Percentiles rank a stretch among this genome's conserved stretches.
phyloP scores from a whole-genome alignment of 352 stramenopile species.

The Thalassiosira ordinaria region DNA sequence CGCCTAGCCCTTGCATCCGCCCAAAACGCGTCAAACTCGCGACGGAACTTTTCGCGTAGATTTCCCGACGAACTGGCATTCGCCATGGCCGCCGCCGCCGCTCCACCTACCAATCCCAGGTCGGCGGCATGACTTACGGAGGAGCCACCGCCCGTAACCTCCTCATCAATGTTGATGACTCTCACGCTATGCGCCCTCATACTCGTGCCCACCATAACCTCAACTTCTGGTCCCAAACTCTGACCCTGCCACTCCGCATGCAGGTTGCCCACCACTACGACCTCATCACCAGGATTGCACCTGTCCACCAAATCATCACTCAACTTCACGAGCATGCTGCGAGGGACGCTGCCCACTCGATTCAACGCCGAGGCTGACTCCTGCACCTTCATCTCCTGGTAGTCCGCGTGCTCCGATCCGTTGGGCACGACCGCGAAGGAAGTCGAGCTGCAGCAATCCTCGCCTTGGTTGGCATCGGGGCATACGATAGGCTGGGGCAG shows the following conservation, averaged over 20 bases:
- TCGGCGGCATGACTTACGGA: too few relatives aligned
- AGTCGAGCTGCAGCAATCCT: slow-evolving; percentile 87
- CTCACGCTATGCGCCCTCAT: slow-evolving; percentile 84
- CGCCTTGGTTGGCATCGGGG: slow-evolving; percentile 53
- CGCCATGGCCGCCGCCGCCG: slow-evolving; percentile 15
- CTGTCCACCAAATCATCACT: slow-evolving; percentile 91
- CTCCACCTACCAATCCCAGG: slow-evolving; percentile 64
- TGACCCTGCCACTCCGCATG: slow-evolving; percentile 91
- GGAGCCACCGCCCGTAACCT: slow-evolving; percentile 80
- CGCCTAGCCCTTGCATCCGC: slow-evolving; percentile 63
- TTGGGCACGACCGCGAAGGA: slow-evolving; percentile 78
- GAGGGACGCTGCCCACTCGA: slow-evolving; percentile 91
- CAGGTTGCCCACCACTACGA: slow-evolving; percentile 91
- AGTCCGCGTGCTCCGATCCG: slow-evolving; percentile 83
- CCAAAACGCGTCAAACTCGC: slow-evolving; percentile 93
- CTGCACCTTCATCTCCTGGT: slow-evolving; percentile 97
- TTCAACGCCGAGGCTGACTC: slow-evolving; percentile 80
- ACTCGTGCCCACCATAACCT: slow-evolving; percentile 90
- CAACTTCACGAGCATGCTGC: slow-evolving; percentile 94
- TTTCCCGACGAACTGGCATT: slow-evolving; percentile 54
- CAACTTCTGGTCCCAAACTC: slow-evolving; percentile 73
- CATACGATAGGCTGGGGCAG: slow-evolving; percentile 87
- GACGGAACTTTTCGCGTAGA: slow-evolving; percentile 85
- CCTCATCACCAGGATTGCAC: slow-evolving; percentile 95
- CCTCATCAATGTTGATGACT: slow-evolving; percentile 85